Evolutionary conservation across 2,329 filamentous ascomycete species (phyloP).

Genomic region (Chrysoporthe puriensis): DNA sequence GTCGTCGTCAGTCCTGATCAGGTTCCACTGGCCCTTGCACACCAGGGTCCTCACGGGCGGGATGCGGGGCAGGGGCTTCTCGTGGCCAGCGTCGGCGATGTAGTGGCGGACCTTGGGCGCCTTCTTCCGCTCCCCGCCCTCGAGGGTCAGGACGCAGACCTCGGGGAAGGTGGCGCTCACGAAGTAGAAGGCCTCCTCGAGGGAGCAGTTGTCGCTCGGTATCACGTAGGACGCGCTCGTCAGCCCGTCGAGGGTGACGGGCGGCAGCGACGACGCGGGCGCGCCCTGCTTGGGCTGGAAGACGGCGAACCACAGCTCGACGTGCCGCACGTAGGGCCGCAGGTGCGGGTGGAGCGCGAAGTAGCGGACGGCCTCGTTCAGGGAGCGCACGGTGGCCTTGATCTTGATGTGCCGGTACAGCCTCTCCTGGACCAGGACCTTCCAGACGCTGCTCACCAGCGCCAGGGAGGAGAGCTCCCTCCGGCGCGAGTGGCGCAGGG

Average conservation of each 20-base stretch:
- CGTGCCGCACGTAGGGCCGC: conserved; percentile 67
- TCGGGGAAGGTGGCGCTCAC: conserved; percentile 62
- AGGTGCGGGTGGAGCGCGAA: conserved; percentile 64
- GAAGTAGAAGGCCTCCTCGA: conserved; percentile 71
- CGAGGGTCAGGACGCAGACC: conserved; percentile 69
- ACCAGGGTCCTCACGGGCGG: conserved; percentile 67
- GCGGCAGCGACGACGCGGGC: conserved; percentile 50
- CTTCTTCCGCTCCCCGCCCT: conserved; percentile 78
- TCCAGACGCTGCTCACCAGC: conserved; percentile 66
- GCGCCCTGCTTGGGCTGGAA: conserved; percentile 62
- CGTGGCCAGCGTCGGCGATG: conserved; percentile 33
- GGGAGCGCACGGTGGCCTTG: conserved; percentile 68
- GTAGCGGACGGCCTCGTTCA: conserved; percentile 63
- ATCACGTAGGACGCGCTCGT: conserved; percentile 62
- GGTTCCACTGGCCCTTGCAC: conserved; percentile 77
- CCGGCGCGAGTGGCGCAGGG: conserved; percentile 67
- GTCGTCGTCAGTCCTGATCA: conserved; percentile 66
- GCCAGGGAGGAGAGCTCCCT: conserved; percentile 70
- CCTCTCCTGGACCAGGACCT: conserved; percentile 68
- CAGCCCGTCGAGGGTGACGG: conserved; percentile 58
- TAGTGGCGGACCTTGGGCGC: conserved; percentile 69
- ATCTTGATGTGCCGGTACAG: conserved; percentile 78
- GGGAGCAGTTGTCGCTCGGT: conserved; percentile 67
- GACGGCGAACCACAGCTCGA: conserved; percentile 79
- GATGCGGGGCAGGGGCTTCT: conserved; percentile 42